Evolutionary conservation across 2,329 filamentous ascomycete genomes (phyloP).

Genomic region (Ophiostoma himal-ulmi): DNA sequence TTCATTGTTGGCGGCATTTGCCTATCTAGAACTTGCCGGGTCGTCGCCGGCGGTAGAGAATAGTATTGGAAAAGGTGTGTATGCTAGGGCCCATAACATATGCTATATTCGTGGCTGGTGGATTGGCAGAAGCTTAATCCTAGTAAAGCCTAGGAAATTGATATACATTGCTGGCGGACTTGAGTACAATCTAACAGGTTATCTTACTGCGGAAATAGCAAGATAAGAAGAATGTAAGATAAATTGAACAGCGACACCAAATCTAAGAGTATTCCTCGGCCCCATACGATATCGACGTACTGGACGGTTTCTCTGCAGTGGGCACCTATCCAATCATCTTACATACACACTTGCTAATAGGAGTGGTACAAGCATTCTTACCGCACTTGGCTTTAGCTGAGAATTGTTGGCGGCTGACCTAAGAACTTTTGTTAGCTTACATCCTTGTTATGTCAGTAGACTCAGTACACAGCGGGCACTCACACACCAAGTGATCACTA

Average conservation of each 20-base stretch:
- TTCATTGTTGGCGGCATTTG: background rate
- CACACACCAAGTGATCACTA: background rate
- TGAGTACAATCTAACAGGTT: background rate
- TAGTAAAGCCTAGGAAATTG: background rate
- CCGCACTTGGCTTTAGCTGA: background rate
- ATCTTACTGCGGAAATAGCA: background rate
- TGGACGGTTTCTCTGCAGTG: background rate
- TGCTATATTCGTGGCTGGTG: background rate
- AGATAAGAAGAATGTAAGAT: too few species aligned
- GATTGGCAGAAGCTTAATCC: background rate
- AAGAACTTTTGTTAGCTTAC: background rate
- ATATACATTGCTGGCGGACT: background rate
- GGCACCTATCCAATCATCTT: background rate
- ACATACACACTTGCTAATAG: background rate
- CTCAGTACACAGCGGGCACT: background rate
- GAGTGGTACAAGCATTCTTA: background rate
- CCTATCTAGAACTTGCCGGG: conserved; percentile 11
- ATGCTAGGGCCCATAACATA: background rate
- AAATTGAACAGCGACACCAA: too few species aligned
- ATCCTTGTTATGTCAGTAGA: background rate
- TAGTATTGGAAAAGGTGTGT: background rate
- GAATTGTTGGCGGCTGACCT: background rate
- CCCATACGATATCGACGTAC: too few species aligned
- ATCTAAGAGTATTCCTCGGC: too few species aligned
- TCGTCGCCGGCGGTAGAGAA: background rate